phyloP scores from a whole-genome alignment of 225 moss, liverwort and hornwort species.

The Straminergon stramineum region DNA sequence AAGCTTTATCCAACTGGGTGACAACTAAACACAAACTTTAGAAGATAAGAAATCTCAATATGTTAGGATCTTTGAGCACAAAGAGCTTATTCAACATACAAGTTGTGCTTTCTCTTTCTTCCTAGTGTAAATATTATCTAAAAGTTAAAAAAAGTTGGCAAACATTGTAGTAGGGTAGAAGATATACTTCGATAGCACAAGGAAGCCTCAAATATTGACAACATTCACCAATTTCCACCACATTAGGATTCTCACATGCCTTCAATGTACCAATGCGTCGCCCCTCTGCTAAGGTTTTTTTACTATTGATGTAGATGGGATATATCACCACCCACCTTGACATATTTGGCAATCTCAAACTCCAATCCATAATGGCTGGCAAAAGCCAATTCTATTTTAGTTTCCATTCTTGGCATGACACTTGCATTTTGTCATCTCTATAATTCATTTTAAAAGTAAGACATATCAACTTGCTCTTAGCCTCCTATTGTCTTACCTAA shows the following conservation, averaged over 20 bases:
- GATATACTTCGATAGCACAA: constrained; percentile 47
- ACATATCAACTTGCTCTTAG: neutral
- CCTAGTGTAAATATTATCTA: neutral
- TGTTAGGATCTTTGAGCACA: rapidly evolving
- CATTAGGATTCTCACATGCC: constrained; percentile 70
- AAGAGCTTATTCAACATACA: too few species aligned
- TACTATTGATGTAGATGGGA: constrained; percentile 81
- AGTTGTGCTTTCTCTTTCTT: neutral
- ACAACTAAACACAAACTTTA: neutral
- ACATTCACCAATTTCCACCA: constrained; percentile 63
- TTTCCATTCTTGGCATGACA: neutral
- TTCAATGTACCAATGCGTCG: constrained; percentile 53
- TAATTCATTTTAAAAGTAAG: neutral
- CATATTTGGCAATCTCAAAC: constrained; percentile 2
- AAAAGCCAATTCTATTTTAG: neutral
- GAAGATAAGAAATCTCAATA: neutral
- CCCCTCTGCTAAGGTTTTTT: constrained; percentile 78
- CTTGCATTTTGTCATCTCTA: neutral
- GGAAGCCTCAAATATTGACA: constrained; percentile 70
- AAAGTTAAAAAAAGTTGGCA: neutral
- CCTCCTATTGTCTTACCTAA: neutral
- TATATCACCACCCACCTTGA: constrained; percentile 77
- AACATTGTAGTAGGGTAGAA: neutral
- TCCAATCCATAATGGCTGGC: neutral
- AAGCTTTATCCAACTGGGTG: constrained; percentile 57